Evolutionary conservation across 129 eudicot genomes (phyloP).

Genomic region (Pittosporum tobira): DNA sequence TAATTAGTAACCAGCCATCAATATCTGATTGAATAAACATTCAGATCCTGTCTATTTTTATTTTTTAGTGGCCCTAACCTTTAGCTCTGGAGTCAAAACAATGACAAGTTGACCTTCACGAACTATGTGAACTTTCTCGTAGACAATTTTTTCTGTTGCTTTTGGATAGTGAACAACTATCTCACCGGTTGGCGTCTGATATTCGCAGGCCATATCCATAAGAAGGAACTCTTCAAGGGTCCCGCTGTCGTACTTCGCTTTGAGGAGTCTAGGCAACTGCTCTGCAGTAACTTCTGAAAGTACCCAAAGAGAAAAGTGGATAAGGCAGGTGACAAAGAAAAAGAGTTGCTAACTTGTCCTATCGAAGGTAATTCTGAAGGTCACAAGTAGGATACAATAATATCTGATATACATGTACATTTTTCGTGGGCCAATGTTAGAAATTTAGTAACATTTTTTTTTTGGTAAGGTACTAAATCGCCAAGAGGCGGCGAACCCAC

Average conservation of each 20-base stretch:
- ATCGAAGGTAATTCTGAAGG: background rate
- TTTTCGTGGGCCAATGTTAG: too few species aligned
- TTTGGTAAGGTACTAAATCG: too few species aligned
- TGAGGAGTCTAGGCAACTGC: background rate
- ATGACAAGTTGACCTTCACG: background rate
- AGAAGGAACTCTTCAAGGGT: background rate
- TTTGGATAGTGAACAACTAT: background rate
- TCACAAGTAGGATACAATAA: background rate
- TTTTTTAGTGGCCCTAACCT: background rate
- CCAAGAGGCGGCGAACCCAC: too few species aligned
- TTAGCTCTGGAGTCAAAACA: background rate
- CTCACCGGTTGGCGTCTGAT: background rate
- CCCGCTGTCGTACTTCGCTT: background rate
- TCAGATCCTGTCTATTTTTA: background rate
- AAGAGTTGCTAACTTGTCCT: too few species aligned
- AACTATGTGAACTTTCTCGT: background rate
- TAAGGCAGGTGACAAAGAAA: background rate
- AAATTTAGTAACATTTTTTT: too few species aligned
- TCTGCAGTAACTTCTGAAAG: slow-evolving; percentile 1
- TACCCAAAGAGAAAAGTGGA: background rate
- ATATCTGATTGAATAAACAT: background rate
- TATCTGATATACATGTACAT: background rate
- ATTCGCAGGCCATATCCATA: slow-evolving; percentile 4
- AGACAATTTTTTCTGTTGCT: background rate
- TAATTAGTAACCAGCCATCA: background rate